Percentiles rank a stretch among this genome's conserved stretches.
Conservation (phyloP, 1,139 yeast genomes). For the Candida sp. region DNA sequence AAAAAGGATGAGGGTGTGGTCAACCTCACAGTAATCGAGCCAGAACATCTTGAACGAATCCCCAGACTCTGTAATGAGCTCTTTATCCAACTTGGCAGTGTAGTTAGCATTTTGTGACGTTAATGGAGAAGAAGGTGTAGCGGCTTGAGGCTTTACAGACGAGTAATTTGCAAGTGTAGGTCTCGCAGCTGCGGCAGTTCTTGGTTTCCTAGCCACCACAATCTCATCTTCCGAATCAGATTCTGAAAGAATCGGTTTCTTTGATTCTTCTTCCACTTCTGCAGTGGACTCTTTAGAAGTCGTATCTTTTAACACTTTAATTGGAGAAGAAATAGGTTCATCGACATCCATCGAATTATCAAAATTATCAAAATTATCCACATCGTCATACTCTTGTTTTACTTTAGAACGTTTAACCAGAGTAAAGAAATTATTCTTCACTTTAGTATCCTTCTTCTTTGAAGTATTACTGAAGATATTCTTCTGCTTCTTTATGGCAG, state of each 20-base stretch:
- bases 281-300: constrained; percentile 3
- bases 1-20: constrained; percentile 66
- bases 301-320: constrained; percentile 15
- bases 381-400: constrained; percentile 10
- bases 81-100: constrained; percentile 47
- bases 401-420: constrained; percentile 18
- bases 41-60: constrained; percentile 74
- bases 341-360: constrained; percentile 17
- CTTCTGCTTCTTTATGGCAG: constrained; percentile 17
- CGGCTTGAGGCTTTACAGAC: constrained; percentile 19
- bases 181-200: constrained; percentile 31
- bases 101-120: constrained; percentile 18
- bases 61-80: constrained; percentile 33
- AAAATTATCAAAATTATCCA: constrained; percentile 6
- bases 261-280: constrained; percentile 9
- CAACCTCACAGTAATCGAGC: constrained; percentile 86
- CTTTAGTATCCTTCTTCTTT: constrained; percentile 11
- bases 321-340: constrained; percentile 32
- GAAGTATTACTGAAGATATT: constrained; percentile 5
- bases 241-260: constrained; percentile 12
- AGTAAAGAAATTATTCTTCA: constrained; percentile 22
- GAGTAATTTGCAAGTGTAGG: constrained; percentile 17
- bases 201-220: constrained; percentile 44
- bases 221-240: constrained; percentile 51
- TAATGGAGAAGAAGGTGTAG: constrained; percentile 21